Percentiles rank a stretch among this genome's conserved stretches.
Conservation (phyloP, 2,329 filamentous ascomycete species). For the Fusarium sp. region DNA sequence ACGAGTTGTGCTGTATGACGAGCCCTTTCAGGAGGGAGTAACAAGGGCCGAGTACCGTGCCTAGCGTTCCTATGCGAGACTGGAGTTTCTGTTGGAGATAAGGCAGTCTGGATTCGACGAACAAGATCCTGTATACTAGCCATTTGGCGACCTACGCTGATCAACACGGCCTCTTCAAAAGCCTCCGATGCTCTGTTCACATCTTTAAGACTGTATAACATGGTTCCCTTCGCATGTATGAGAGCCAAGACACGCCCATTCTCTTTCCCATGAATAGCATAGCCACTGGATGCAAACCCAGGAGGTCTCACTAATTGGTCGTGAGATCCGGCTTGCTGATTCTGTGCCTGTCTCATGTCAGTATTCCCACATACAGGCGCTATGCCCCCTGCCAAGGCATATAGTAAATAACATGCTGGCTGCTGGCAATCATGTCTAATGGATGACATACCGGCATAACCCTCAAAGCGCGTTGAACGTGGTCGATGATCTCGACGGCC, state of each 20-base stretch:
- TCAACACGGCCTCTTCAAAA: conserved; percentile 94
- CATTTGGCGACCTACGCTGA: conserved; percentile 78
- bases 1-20: conserved; percentile 84
- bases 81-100: conserved; percentile 55
- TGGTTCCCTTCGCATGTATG: conserved; percentile 97
- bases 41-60: conserved; percentile 61
- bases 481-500: conserved; percentile 86
- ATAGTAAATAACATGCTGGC: conserved; percentile 12
- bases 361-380: conserved; percentile 23
- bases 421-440: background rate
- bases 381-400: conserved; percentile 5
- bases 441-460: conserved; percentile 42
- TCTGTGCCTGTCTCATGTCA: conserved; percentile 38
- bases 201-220: conserved; percentile 91
- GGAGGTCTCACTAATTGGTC: conserved; percentile 32
- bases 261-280: conserved; percentile 83
- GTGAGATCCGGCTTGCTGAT: conserved; percentile 32
- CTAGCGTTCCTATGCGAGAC: conserved; percentile 15
- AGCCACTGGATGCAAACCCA: conserved; percentile 64
- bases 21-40: conserved; percentile 85
- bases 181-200: conserved; percentile 82
- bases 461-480: conserved; percentile 79
- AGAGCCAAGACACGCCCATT: conserved; percentile 94
- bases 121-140: conserved; percentile 82
- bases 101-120: conserved; percentile 75